Evolutionary conservation across 768 basidiomycete species (phyloP).

Genomic region (Clitopilus hobsonii): DNA sequence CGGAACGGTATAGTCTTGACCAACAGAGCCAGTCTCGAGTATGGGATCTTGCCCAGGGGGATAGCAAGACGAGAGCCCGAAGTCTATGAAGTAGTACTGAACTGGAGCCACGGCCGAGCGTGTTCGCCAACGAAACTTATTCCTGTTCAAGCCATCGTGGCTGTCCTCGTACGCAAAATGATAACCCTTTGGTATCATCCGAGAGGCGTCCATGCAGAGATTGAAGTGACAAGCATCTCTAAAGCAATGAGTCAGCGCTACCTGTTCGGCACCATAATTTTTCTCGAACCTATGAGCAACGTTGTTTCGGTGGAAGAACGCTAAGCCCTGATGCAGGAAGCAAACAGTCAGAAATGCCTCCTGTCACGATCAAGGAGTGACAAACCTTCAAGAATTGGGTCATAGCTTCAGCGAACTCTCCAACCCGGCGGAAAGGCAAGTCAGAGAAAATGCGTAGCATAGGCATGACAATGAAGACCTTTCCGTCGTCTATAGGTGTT

Average conservation of each 20-base stretch:
- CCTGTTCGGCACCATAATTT: neutral
- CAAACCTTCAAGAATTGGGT: conserved; percentile 5
- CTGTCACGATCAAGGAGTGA: neutral
- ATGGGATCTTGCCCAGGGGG: conserved; percentile 15
- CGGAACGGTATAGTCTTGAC: conserved; percentile 38
- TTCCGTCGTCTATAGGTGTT: neutral
- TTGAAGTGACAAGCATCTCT: conserved; percentile 19
- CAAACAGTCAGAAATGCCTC: neutral
- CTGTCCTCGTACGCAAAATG: conserved; percentile 17
- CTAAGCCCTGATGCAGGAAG: conserved; percentile 10
- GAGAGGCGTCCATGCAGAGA: conserved; percentile 29
- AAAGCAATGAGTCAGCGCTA: neutral
- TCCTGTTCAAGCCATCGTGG: conserved; percentile 8
- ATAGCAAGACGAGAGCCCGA: conserved; percentile 24
- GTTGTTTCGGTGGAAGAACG: conserved; percentile 17
- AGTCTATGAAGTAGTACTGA: conserved; percentile 34
- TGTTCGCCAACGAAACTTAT: conserved; percentile 12
- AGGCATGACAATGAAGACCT: conserved; percentile 9
- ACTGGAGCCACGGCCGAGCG: conserved; percentile 23
- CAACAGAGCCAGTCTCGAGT: conserved; percentile 22
- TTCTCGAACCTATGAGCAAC: conserved; percentile 16
- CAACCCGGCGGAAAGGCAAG: conserved; percentile 8
- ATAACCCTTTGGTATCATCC: conserved; percentile 16
- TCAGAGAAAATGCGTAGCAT: conserved; percentile 3
- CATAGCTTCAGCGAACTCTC: conserved; percentile 7